phyloP scores from a whole-genome alignment of 768 basidiomycete genomes.

The Gelatoporia subvermispora region DNA sequence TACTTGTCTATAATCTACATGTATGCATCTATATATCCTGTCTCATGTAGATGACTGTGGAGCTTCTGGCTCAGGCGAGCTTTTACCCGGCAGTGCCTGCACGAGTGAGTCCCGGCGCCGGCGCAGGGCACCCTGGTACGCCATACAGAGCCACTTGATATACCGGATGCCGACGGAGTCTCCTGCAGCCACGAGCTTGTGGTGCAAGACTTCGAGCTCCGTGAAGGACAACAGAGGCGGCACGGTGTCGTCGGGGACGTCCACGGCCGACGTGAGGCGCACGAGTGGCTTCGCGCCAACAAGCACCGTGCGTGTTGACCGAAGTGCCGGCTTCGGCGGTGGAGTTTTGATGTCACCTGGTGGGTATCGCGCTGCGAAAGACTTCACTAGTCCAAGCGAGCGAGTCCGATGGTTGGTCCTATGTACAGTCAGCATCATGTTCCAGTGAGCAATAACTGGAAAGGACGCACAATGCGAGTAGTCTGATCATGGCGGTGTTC shows the following conservation, averaged over 20 bases:
- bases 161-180: slow-evolving; percentile 46
- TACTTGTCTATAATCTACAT: no score
- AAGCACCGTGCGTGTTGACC: slow-evolving; percentile 57
- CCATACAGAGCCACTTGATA: slow-evolving; percentile 67
- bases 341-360: slow-evolving; percentile 37
- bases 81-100: slow-evolving; percentile 17
- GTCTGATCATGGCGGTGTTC: slow-evolving; percentile 63
- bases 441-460: neutral
- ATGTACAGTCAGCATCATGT: slow-evolving; percentile 2
- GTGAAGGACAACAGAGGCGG: slow-evolving; percentile 74
- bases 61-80: no score
- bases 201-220: slow-evolving; percentile 78
- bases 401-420: slow-evolving; percentile 48
- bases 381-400: slow-evolving; percentile 52
- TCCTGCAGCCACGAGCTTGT: slow-evolving; percentile 49
- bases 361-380: slow-evolving; percentile 64
- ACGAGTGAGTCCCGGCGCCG: slow-evolving; percentile 51
- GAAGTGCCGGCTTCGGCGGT: slow-evolving; percentile 40
- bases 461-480: slow-evolving; percentile 52
- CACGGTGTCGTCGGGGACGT: slow-evolving; percentile 70
- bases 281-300: slow-evolving; percentile 60
- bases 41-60: no score
- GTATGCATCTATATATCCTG: no score
- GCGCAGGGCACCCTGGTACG: slow-evolving; percentile 67
- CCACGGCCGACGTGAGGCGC: slow-evolving; percentile 53